These are phyloP conservation scores for Davidsoniella virescens DNA, from an alignment of 2,329 filamentous ascomycete genomes.

Conservation along the genomic window DNA sequence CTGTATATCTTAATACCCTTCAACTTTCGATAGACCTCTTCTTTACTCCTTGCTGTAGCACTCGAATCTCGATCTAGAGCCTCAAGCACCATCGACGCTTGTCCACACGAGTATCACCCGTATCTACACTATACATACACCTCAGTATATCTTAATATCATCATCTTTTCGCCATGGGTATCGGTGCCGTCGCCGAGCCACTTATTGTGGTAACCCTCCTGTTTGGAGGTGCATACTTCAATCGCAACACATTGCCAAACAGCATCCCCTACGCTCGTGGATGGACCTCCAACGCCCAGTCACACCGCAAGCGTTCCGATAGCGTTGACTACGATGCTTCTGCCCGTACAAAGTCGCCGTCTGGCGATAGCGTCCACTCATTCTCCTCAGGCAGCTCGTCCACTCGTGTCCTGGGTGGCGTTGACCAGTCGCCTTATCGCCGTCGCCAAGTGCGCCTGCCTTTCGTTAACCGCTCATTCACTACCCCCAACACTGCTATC, in stretches of 20 bases:
- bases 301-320: slow-evolving; percentile 14
- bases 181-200: slow-evolving; percentile 27
- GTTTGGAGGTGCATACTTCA: slow-evolving; percentile 29
- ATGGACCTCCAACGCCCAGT: slow-evolving; percentile 11
- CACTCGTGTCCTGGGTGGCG: slow-evolving; percentile 11
- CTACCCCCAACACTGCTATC: slow-evolving; percentile 43
- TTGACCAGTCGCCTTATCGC: slow-evolving; percentile 14
- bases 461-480: slow-evolving; percentile 25
- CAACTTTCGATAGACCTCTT: neutral
- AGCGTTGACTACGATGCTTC: slow-evolving; percentile 12
- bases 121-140: neutral
- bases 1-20: no score
- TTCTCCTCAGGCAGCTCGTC: slow-evolving; percentile 13
- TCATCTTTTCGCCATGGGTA: slow-evolving; percentile 19
- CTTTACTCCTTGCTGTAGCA: neutral
- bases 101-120: neutral
- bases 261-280: slow-evolving; percentile 11
- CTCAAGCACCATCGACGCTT: neutral
- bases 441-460: slow-evolving; percentile 14
- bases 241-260: slow-evolving; percentile 21
- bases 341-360: slow-evolving; percentile 11
- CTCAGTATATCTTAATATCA: neutral
- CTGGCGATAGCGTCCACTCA: slow-evolving; percentile 11
- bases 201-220: slow-evolving; percentile 27
- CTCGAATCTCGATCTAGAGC: neutral